Percentiles rank a stretch among this genome's conserved stretches.
Conservation (phyloP, 192 early-diverging fungal species). For the Umbelopsis vinacea region DNA sequence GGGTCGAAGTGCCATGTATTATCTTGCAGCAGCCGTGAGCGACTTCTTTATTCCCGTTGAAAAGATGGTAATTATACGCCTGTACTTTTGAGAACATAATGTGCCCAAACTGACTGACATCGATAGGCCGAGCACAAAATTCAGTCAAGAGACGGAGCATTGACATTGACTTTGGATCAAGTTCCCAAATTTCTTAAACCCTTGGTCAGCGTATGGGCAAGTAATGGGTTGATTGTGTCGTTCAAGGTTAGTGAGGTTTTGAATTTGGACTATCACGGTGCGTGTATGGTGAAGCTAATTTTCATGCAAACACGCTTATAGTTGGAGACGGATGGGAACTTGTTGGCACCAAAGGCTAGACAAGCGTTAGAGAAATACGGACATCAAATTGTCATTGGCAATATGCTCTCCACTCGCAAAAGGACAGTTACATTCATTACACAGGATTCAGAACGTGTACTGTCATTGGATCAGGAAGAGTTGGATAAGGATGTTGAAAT, state of each 20-base stretch:
- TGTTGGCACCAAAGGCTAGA: slow-evolving; percentile 83
- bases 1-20: slow-evolving; percentile 83
- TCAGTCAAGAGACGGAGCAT: slow-evolving; percentile 85
- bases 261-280: too few species aligned
- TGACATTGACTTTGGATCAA: slow-evolving; percentile 90
- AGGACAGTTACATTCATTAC: slow-evolving; percentile 74
- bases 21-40: slow-evolving; percentile 96
- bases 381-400: slow-evolving; percentile 97
- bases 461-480: slow-evolving; percentile 60
- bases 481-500: slow-evolving; percentile 63
- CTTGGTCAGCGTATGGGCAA: slow-evolving; percentile 92
- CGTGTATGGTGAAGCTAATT: too few species aligned
- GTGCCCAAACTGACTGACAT: neutral
- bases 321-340: slow-evolving; percentile 87
- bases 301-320: slow-evolving; percentile 1
- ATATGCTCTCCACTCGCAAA: slow-evolving; percentile 90
- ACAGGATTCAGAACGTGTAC: slow-evolving; percentile 42
- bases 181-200: slow-evolving; percentile 97
- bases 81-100: too few species aligned
- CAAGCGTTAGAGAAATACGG: slow-evolving; percentile 84
- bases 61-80: slow-evolving; percentile 69
- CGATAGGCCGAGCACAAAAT: slow-evolving; percentile 92
- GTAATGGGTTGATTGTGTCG: slow-evolving; percentile 89
- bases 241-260: slow-evolving; percentile 73
- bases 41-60: slow-evolving; percentile 97